Conservation (phyloP, 441 rosid species). For the Pelargonium cotyledonis region DNA sequence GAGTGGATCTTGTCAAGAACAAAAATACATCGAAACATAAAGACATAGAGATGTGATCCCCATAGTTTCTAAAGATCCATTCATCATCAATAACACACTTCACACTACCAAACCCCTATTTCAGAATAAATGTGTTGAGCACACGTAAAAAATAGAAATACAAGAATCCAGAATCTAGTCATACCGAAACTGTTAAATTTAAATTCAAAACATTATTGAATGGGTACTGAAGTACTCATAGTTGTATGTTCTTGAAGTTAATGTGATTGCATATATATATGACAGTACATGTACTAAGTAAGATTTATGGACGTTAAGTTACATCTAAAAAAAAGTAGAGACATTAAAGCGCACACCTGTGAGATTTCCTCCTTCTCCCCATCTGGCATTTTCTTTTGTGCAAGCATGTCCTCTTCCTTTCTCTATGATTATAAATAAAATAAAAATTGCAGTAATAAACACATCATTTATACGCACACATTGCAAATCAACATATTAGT, state of each 20-base stretch:
- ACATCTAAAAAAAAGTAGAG: not conserved
- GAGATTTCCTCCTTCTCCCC: conserved; percentile 89
- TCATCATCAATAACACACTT: not conserved
- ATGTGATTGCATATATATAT: too few relatives aligned
- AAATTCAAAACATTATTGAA: too few relatives aligned
- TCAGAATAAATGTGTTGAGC: too few relatives aligned
- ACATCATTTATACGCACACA: conserved; percentile 10
- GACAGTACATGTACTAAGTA: not conserved
- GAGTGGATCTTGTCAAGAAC: not conserved
- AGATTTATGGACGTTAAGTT: too few relatives aligned
- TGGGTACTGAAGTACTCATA: too few relatives aligned
- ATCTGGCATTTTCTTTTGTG: conserved; percentile 96
- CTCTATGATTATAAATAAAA: conserved; percentile 32
- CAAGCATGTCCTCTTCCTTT: conserved; percentile 97
- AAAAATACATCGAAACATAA: not conserved
- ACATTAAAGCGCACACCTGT: conserved; percentile 45
- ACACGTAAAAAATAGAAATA: too few relatives aligned
- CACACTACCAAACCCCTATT: not conserved
- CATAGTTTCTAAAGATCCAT: not conserved
- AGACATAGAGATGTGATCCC: not conserved
- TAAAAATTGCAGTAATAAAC: not conserved
- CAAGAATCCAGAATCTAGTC: too few relatives aligned
- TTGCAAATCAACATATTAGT: conserved; percentile 10
- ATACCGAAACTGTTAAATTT: too few relatives aligned
- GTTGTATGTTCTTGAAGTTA: too few relatives aligned